These are phyloP conservation scores for Nicotiana benthamiana DNA, from an alignment of 257 asterid genomes.

Conservation along the genomic window DNA sequence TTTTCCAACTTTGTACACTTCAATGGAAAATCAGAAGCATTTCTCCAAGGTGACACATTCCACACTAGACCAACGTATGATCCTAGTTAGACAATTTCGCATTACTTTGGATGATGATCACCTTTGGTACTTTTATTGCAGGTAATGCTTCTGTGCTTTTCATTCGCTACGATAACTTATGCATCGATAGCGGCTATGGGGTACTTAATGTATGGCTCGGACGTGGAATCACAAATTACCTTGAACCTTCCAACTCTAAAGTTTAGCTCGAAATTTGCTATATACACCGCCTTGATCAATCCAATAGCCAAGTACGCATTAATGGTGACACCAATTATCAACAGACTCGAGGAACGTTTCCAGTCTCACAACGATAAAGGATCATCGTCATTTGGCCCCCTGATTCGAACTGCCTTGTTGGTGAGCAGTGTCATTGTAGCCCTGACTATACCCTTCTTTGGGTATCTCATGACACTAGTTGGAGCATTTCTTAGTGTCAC, in stretches of 20 bases:
- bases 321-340: slow-evolving; percentile 67
- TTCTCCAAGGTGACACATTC: slow-evolving; percentile 59
- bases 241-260: slow-evolving; percentile 50
- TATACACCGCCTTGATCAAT: slow-evolving; percentile 68
- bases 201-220: slow-evolving; percentile 66
- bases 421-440: slow-evolving; percentile 62
- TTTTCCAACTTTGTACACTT: slow-evolving; percentile 76
- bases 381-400: slow-evolving; percentile 14
- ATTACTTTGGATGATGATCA: neutral
- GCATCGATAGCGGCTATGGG: slow-evolving; percentile 67
- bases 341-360: slow-evolving; percentile 37
- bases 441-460: slow-evolving; percentile 61
- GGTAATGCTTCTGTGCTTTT: slow-evolving; percentile 69
- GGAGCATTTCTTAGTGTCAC: slow-evolving; percentile 74
- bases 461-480: slow-evolving; percentile 63
- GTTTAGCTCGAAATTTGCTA: slow-evolving; percentile 61
- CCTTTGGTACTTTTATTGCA: slow-evolving; percentile 25
- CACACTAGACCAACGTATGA: neutral
- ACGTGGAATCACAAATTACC: slow-evolving; percentile 60
- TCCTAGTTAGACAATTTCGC: no score
- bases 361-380: slow-evolving; percentile 14
- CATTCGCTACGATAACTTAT: slow-evolving; percentile 49
- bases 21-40: slow-evolving; percentile 67
- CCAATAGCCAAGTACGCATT: slow-evolving; percentile 79
- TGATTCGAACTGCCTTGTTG: slow-evolving; percentile 45